Base-by-base conservation (phyloP, 352 stramenopile species). In the Globisporangium middletonii region DNA sequence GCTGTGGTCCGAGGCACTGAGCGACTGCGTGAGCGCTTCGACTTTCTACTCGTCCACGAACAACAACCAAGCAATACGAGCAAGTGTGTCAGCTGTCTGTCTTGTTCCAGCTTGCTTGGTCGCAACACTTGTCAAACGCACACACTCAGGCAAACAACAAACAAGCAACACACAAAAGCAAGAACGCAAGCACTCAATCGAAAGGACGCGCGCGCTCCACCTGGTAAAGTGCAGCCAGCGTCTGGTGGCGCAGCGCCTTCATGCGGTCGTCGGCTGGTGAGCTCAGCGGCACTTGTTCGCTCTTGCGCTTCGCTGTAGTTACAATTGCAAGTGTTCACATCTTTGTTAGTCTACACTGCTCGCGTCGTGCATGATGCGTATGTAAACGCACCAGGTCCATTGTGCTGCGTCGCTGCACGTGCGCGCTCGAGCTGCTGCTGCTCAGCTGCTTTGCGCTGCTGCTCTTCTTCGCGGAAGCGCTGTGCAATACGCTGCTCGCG, bases 391-490 rank as follows among this genome's bases (percentile, higher is more conserved):
- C 73, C 69, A 57, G 67, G 1, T 57, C 52, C 63, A 26, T 69
- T 64, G 4, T 45, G 28, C 27, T 53, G 19, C 1, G 53, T 11
- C 13, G 48, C 56, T 16, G 58, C 13, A 47, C 49, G 53, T 27
- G 52, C 37, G 38, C 35, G 30, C 45, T 68, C 57, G 28, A 47
- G 43, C 23, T 61, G 63, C 33, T 52, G 61, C 45, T 71, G 63
- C 35, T 82, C 68, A 0, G 72, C 59, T 43, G 71, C 62, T 50
- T 80, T 73, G 57, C 69, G 78, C 56, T 85, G 78, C 56, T 85
- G 68, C 57, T 91, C 75, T 57, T 89, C 75, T 8, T 82, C 72
- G 45, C 80, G 73, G 62, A 86, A 88, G 46, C 82, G 85, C 60
- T 82, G 77, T 44, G 86, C 65, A 50, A 84, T 84, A 18, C 53